Conservation (phyloP, 768 basidiomycete species). For the Ephemerocybe angulata region DNA sequence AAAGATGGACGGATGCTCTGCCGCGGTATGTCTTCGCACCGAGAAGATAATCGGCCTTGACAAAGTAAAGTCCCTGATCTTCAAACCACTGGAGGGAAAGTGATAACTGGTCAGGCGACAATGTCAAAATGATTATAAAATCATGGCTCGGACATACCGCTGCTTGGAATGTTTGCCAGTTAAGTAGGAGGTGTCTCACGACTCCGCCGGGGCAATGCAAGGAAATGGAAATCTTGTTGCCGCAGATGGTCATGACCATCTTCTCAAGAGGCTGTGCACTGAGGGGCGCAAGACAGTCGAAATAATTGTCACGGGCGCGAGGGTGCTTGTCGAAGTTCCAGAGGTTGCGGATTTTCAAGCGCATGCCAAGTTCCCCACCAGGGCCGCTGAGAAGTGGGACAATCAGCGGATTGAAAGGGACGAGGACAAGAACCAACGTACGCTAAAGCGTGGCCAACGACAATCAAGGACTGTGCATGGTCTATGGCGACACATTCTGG, state of each 20-base stretch:
- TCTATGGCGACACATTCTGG: slow-evolving; percentile 46
- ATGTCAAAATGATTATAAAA: neutral
- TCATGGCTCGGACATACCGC: slow-evolving; percentile 28
- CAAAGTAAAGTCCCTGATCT: slow-evolving; percentile 44
- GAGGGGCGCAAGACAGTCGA: slow-evolving; percentile 39
- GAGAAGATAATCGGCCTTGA: slow-evolving; percentile 43
- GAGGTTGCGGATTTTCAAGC: slow-evolving; percentile 53
- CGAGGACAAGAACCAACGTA: slow-evolving; percentile 24
- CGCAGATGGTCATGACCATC: slow-evolving; percentile 37
- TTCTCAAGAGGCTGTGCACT: slow-evolving; percentile 29
- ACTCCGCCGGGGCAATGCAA: slow-evolving; percentile 39
- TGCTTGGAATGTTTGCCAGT: slow-evolving; percentile 47
- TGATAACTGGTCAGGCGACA: slow-evolving; percentile 8
- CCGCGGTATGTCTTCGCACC: slow-evolving; percentile 36
- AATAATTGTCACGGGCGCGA: slow-evolving; percentile 35
- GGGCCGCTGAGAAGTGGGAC: slow-evolving; percentile 27
- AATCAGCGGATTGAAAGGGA: slow-evolving; percentile 2
- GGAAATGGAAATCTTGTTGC: slow-evolving; percentile 40
- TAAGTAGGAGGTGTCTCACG: slow-evolving; percentile 43
- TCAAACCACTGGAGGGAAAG: slow-evolving; percentile 49
- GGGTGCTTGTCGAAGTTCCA: slow-evolving; percentile 56
- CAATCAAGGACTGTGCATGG: slow-evolving; percentile 40
- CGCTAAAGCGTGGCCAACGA: slow-evolving; percentile 37
- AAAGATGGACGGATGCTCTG: slow-evolving; percentile 39
- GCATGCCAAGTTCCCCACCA: slow-evolving; percentile 39